phyloP scores from a whole-genome alignment of 2,329 filamentous ascomycete genomes.

The Hypoxylon sp. region DNA sequence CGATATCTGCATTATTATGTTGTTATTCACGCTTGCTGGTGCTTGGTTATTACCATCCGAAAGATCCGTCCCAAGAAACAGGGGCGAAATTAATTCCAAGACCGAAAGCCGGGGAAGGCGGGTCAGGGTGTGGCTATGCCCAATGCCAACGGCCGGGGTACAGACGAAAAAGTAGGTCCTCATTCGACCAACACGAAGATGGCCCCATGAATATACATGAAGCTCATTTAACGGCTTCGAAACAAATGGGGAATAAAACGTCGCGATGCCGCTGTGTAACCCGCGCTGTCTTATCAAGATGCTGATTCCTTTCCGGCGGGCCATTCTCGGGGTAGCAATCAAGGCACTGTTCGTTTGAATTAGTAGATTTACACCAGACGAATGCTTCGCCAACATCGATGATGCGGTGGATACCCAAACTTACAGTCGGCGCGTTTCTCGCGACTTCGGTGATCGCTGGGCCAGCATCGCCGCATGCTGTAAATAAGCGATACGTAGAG shows the following conservation, averaged over 20 bases:
- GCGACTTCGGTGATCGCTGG: conserved; percentile 19
- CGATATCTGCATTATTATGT: not conserved
- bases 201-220: not conserved
- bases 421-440: conserved; percentile 18
- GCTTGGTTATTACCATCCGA: not conserved
- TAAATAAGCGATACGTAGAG: conserved; percentile 42
- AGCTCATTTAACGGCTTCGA: conserved; percentile 20
- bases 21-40: not conserved
- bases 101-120: conserved; percentile 10
- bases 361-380: not conserved
- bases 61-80: not conserved
- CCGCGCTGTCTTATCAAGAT: not conserved
- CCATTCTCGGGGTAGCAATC: not conserved
- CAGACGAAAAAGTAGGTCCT: conserved; percentile 20
- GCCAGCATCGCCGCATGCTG: conserved; percentile 3
- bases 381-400: not conserved
- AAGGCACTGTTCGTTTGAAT: not conserved
- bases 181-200: conserved; percentile 20
- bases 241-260: conserved; percentile 9
- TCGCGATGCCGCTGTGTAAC: not conserved
- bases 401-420: conserved; percentile 23
- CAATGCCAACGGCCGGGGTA: conserved; percentile 14
- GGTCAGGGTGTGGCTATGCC: conserved; percentile 29
- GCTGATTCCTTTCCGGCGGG: not conserved
- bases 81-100: conserved; percentile 1